Conservation (phyloP, 2,329 filamentous ascomycete species). For the Cladosporium colombiae region DNA sequence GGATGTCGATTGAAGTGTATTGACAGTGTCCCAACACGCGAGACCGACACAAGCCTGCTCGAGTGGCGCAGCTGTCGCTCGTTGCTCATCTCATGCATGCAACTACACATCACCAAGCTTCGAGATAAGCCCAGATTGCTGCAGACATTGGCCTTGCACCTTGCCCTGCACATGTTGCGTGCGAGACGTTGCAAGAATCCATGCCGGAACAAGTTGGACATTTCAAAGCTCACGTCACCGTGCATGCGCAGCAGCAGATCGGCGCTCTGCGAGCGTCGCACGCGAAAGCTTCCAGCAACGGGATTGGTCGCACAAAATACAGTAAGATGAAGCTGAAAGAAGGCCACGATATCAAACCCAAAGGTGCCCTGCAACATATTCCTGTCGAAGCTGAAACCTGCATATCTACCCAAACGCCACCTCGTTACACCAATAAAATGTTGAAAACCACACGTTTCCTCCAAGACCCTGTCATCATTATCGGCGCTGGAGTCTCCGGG, state of each 20-base stretch:
- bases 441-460: not conserved
- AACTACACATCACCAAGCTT: not conserved
- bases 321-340: conserved; percentile 11
- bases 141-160: not conserved
- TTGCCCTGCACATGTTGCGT: not conserved
- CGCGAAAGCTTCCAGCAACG: conserved; percentile 7
- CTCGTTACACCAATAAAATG: conserved; percentile 11
- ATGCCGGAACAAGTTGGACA: not conserved
- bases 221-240: conserved; percentile 14
- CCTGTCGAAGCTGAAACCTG: not conserved
- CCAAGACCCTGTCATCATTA: conserved; percentile 23
- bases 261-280: not conserved
- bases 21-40: not conserved
- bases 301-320: not conserved
- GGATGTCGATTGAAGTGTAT: conserved; percentile 5
- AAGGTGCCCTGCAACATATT: conserved; percentile 7
- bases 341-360: not conserved
- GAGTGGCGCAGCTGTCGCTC: not conserved
- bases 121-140: not conserved
- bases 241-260: conserved; percentile 7
- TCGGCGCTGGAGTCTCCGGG: conserved; percentile 28
- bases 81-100: not conserved
- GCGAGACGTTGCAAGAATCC: not conserved
- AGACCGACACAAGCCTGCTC: not conserved
- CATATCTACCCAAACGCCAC: not conserved